Evolutionary conservation across 2,329 filamentous ascomycete genomes (phyloP), one percentile per base, ranked within the genome.

Genomic region (Colletotrichum tropicale): DNA sequence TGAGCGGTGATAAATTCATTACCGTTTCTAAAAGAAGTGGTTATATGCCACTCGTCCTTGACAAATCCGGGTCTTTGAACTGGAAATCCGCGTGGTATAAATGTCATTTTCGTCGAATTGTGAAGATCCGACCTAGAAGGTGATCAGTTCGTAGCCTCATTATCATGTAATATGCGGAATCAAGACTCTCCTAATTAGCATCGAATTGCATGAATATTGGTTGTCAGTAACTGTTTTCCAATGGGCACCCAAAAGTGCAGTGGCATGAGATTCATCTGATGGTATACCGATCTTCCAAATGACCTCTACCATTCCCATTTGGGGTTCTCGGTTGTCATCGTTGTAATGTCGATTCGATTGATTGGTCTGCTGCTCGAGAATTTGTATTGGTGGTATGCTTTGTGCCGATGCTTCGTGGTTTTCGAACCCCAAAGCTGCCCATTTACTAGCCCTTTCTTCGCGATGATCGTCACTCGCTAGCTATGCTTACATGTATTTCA

Each of bases 31-130:
- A 52, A 21, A 1, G 43, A 52, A 21, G 43, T 52, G 43, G n/a
- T 52, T 52, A 52, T 52, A 10, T 52, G n/a, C 43, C n/a, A 52
- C 6, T 52, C 43, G n/a, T 52, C 43, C 43, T 52, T 52, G n/a
- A 52, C 3, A 8, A 1, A 52, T 21, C 43, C 6, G 0, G 12
- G 0, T 1, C 21, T 8, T 24, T 3, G n/a, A 1, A 24, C n/a
- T 6, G 43, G 43, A 52, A 0, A 21, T 7, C 3, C 4, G 43
- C 43, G 2, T 52, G 43, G 1, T 8, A 1, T 2, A 1, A 52
- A 52, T 2, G 43, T 52, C n/a, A 52, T 21, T 52, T 6, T 52
- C 4, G 43, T 52, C 3, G 43, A 21, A 52, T 21, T 52, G 43
- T 52, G n/a, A 21, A 52, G 43, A 52, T 52, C 43, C 0, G 43